phyloP scores from a whole-genome alignment of 345 rosid genomes.

The Microcos paniculata region DNA sequence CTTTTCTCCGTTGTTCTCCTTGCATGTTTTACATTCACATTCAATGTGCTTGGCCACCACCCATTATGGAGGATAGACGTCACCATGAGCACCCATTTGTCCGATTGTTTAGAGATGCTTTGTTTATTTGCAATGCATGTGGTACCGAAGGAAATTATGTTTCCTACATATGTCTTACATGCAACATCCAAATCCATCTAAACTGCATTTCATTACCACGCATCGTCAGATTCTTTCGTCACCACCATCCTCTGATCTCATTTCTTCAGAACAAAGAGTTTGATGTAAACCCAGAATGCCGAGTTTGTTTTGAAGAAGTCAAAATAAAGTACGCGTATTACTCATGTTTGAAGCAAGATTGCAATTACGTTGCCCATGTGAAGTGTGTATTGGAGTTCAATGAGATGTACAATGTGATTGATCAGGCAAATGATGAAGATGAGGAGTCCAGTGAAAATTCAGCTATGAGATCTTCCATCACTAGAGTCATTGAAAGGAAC shows the following conservation, averaged over 20 bases:
- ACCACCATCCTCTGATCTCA: background rate
- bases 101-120: no score
- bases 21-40: background rate
- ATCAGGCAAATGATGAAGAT: no score
- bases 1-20: no score
- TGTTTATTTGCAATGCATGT: conserved; percentile 28
- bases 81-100: no score
- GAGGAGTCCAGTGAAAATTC: no score
- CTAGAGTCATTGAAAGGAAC: no score
- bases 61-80: no score
- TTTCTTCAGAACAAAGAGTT: background rate
- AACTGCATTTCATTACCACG: no score
- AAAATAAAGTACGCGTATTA: conserved; percentile 17
- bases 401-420: conserved; percentile 20
- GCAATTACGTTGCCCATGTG: conserved; percentile 18
- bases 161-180: no score
- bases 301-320: conserved; percentile 12
- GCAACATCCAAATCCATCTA: conserved; percentile 1
- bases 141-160: conserved; percentile 5
- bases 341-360: no score
- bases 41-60: no score
- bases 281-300: background rate
- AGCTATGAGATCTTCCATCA: no score
- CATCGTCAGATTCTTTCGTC: conserved; percentile 1
- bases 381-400: conserved; percentile 15